Base-by-base conservation (phyloP, 768 basidiomycete genomes). In the Pleurotus tuoliensis region DNA sequence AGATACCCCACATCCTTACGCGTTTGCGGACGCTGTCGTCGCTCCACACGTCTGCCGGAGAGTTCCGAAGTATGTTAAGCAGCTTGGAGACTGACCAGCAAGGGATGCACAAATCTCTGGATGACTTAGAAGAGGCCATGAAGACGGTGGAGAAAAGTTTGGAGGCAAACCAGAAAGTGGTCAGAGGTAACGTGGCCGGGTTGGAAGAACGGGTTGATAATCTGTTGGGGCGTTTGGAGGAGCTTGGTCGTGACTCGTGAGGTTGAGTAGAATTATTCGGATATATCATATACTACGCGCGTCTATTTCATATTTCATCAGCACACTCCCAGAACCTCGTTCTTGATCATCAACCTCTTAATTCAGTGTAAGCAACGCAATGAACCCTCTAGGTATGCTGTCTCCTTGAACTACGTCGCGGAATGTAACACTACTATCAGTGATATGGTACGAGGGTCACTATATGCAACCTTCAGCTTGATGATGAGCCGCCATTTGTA, bases 1-100 rank as follows among this genome's bases (percentile, higher is more conserved):
- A 92, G 60, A 88, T 92, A 44, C 90, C 95, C 1, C 93, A 97
- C 62, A 88, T 99, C 20, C 81, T 99, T 22, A 84, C 90, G 3
- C 90, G 96, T 12, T 72, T 99, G 38, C 84, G 92, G 39, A 94
- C 94, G 8, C 77, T 99, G 3, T 86, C 91, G 7, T 67, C 83
- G 0, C 70, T 99, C 58, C 96, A 99, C 64, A 79, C 86, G 0
- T 85, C 90, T 47, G 92, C 96, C 0, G 80, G 86, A 1, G 82
- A 87, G 22, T 94, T 98, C 63, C 82, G 87, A 51, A 77, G 74
- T 18, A 82, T 85, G 2, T 74, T 98, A 3, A 71, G 77, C 13
- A 69, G 77, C 47, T 72, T 95, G 30, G 88, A 91, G 67, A 83
- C 83, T 55, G 88, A 91, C 59, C 90, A 94, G 63, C 78, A 77